These are phyloP conservation scores for Usnea hakonensis DNA, from an alignment of 495 filamentous ascomycete genomes.

Conservation along the genomic window DNA sequence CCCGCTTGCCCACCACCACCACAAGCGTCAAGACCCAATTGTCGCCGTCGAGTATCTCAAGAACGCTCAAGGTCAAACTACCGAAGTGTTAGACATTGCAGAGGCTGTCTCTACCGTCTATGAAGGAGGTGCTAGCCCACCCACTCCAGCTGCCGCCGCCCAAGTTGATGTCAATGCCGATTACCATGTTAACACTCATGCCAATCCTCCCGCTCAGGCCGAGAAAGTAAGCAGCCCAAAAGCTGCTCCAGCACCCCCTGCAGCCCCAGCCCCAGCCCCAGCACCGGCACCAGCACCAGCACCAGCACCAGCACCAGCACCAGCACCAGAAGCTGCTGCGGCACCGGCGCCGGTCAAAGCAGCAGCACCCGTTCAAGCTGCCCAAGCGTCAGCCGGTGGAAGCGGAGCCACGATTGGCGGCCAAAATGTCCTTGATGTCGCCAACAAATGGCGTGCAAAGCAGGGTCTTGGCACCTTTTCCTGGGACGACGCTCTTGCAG, in stretches of 20 bases:
- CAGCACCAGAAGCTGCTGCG: background rate
- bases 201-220: background rate
- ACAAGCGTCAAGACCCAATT: constrained; percentile 13
- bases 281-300: background rate
- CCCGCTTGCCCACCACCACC: constrained; percentile 16
- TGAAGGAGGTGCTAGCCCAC: background rate
- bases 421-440: background rate
- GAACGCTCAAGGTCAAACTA: constrained; percentile 6
- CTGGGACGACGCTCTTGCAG: background rate
- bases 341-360: background rate
- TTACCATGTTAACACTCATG: background rate
- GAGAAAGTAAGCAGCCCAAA: background rate
- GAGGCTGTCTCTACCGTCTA: constrained; percentile 12
- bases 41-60: background rate
- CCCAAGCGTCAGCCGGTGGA: constrained; percentile 6
- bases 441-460: background rate
- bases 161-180: background rate
- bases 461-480: background rate
- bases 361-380: no score
- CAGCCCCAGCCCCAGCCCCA: background rate
- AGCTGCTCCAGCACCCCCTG: background rate
- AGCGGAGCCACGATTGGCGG: constrained; percentile 1
- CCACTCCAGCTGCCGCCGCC: background rate
- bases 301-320: background rate
- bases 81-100: constrained; percentile 7